A percentile compares a stretch with the other conserved stretches of the same genome.
Evolutionary conservation across 306 rosid species (phyloP).

Genomic region (Hippophae tibetana): DNA sequence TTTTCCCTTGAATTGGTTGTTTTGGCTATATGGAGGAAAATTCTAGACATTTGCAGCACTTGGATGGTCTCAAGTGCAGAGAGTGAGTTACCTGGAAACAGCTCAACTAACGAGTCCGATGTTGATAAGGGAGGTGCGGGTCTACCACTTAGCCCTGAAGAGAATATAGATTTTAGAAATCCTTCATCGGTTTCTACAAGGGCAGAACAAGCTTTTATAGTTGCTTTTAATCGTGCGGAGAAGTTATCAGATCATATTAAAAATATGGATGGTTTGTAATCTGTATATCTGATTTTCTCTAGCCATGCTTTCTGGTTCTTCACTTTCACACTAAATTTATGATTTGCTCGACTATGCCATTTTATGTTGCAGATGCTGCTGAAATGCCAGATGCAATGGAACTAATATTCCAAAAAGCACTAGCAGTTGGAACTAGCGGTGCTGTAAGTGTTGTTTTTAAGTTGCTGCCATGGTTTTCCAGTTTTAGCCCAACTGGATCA

Average conservation of each 20-base stretch:
- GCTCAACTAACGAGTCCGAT: constrained; percentile 28
- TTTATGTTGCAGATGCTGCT: constrained; percentile 26
- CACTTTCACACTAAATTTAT: neutral
- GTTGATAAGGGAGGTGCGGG: constrained; percentile 16
- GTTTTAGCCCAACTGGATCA: neutral
- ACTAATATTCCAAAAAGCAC: constrained; percentile 42
- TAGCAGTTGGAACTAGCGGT: constrained; percentile 43
- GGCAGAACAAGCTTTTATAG: constrained; percentile 57
- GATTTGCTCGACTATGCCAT: constrained; percentile 1
- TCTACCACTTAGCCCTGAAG: constrained; percentile 26
- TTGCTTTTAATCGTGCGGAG: constrained; percentile 65
- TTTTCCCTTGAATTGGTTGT: constrained; percentile 74
- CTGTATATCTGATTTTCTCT: neutral
- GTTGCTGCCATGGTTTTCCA: neutral
- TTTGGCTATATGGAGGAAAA: constrained; percentile 85
- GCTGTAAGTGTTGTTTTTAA: constrained; percentile 50
- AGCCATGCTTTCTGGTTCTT: constrained; percentile 3
- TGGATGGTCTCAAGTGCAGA: constrained; percentile 36
- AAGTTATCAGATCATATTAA: constrained; percentile 44
- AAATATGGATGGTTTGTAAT: constrained; percentile 55
- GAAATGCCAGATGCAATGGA: constrained; percentile 94
- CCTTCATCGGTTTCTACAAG: constrained; percentile 51
- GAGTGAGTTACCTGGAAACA: constrained; percentile 30
- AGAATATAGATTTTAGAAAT: constrained; percentile 38
- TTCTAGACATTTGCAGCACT: constrained; percentile 46